phyloP scores from a whole-genome alignment of 2,329 filamentous ascomycete species.

The Trichoderma sp. region DNA sequence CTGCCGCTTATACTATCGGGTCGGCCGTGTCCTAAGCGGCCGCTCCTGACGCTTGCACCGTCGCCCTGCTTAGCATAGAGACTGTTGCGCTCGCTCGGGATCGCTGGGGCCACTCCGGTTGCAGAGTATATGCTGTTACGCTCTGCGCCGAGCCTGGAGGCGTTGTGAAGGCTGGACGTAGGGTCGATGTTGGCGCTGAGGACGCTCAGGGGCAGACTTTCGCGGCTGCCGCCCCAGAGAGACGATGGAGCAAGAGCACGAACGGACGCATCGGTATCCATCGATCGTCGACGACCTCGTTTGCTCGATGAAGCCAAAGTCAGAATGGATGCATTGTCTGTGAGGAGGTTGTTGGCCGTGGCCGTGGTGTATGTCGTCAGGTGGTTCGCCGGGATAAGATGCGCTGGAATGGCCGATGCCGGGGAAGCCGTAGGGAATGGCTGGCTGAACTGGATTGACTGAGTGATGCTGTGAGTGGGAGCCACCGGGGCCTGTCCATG shows the following conservation, averaged over 20 bases:
- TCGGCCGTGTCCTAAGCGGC: conserved; percentile 70
- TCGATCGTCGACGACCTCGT: conserved; percentile 70
- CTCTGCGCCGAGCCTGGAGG: conserved; percentile 50
- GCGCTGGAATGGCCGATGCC: conserved; percentile 69
- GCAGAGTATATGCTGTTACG: conserved; percentile 80
- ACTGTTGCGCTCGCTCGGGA: conserved; percentile 76
- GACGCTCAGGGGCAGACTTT: conserved; percentile 75
- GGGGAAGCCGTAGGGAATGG: conserved; percentile 64
- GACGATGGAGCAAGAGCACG: conserved; percentile 81
- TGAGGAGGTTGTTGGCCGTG: conserved; percentile 77
- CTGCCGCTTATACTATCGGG: conserved; percentile 81
- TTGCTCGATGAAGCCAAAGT: conserved; percentile 83
- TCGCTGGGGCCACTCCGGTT: conserved; percentile 63
- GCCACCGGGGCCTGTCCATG: conserved; percentile 35
- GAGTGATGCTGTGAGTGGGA: conserved; percentile 40
- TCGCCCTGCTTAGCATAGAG: conserved; percentile 71
- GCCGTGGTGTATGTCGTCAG: conserved; percentile 74
- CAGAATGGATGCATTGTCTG: conserved; percentile 82
- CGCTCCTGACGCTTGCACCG: conserved; percentile 75
- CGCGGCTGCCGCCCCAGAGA: conserved; percentile 76
- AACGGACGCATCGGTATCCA: conserved; percentile 83
- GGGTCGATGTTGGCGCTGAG: conserved; percentile 68
- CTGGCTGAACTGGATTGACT: conserved; percentile 62
- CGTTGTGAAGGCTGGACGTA: conserved; percentile 51
- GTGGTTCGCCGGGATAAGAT: conserved; percentile 58